Conservation (phyloP, 2,329 filamentous ascomycete species). For the Xenoacremonium recifei region DNA sequence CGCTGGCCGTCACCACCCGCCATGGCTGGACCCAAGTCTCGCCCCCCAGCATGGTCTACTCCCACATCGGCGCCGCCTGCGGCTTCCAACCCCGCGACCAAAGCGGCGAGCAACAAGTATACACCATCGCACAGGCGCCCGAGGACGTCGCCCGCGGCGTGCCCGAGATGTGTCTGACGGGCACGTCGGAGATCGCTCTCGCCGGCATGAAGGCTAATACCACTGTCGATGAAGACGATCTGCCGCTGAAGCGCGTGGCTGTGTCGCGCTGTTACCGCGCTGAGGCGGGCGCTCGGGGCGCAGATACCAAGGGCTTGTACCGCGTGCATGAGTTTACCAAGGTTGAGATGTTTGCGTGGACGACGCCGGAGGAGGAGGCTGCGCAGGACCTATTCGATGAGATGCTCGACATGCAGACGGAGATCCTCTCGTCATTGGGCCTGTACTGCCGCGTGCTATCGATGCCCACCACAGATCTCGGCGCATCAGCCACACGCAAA, state of each 20-base stretch:
- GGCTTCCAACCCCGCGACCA: slow-evolving; percentile 93
- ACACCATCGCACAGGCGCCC: slow-evolving; percentile 67
- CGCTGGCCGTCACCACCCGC: slow-evolving; percentile 68
- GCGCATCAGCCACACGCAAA: slow-evolving; percentile 83
- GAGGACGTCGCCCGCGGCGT: slow-evolving; percentile 60
- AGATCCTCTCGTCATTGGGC: slow-evolving; percentile 74
- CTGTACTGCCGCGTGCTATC: slow-evolving; percentile 87
- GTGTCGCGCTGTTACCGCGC: slow-evolving; percentile 93
- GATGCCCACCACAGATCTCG: slow-evolving; percentile 87
- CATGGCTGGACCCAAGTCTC: slow-evolving; percentile 78
- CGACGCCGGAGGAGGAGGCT: slow-evolving; percentile 51
- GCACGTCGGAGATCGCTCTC: slow-evolving; percentile 91
- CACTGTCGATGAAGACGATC: slow-evolving; percentile 59
- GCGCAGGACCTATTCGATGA: slow-evolving; percentile 71
- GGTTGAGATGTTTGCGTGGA: slow-evolving; percentile 97
- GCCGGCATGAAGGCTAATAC: slow-evolving; percentile 84
- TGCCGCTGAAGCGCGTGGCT: slow-evolving; percentile 79
- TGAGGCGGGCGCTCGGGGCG: slow-evolving; percentile 86
- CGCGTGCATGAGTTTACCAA: slow-evolving; percentile 98
- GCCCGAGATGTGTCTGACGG: slow-evolving; percentile 74
- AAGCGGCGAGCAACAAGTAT: slow-evolving; percentile 89
- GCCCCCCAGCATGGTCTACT: slow-evolving; percentile 88
- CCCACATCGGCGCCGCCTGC: slow-evolving; percentile 84
- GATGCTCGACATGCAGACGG: slow-evolving; percentile 81
- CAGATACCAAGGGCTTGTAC: slow-evolving; percentile 91